Evolutionary conservation across 306 rosid species (phyloP), one percentile per base, ranked within the genome.

Genomic region (Vigna hirtella): DNA sequence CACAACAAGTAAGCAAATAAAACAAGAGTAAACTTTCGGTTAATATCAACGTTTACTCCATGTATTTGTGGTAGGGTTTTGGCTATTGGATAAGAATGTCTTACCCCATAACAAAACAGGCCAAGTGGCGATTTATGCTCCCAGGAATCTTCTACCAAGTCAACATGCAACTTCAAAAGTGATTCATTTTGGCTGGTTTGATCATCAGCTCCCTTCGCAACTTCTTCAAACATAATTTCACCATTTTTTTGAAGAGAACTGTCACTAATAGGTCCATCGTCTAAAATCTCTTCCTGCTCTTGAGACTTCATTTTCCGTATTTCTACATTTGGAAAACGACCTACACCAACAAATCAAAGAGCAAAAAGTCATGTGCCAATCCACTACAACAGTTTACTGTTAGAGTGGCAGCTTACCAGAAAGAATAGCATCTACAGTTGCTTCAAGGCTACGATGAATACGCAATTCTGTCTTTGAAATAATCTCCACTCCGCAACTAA

Each of bases 61-160:
- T 64, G 45, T 18, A 77, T 73, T 83, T 72, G 40, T 61, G 36
- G 48, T 9, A 36, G 49, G 26, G 16, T 65, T 9, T 38, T 24
- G 73, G 32, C 61, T 80, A 55, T 20, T 77, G 73, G 73, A 71
- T 62, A 62, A 62, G 38, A 67, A 59, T 43, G 68, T 38, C 97
- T 88, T 86, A 95, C 98, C 97, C 98, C 93, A 74, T 91, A 95
- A 81, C 89, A 91, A 88, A 93, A 95, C 61, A 95, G 84, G 84
- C 48, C 71, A 81, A 91, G 88, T 28, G 87, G 88, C 74, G 34
- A 47, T 65, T 50, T 79, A 59, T 78, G 87, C 40, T 86, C 87
- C 79, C 76, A 83, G 38, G 84, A 84, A 67, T 87, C 90, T 67
- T 84, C 87, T 80, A 71, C 64, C 67, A 67, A 58, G 36, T 86